Base-by-base conservation (phyloP, 495 filamentous ascomycete genomes). In the Xanthoparmelia taractica region DNA sequence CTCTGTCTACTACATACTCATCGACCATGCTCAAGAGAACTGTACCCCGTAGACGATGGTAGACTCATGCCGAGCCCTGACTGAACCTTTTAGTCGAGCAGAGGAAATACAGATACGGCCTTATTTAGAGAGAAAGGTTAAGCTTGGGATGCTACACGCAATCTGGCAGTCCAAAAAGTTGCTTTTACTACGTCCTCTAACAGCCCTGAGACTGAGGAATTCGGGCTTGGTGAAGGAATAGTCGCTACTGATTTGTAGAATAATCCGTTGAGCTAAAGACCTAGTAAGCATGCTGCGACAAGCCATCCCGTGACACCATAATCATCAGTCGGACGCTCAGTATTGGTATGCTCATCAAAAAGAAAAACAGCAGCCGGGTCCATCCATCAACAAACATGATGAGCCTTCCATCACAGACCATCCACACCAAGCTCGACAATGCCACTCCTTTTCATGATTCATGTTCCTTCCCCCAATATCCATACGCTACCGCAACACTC, bases 351-450 rank as follows among this genome's bases (percentile, higher is more conserved):
- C 8, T 23, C 1, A 10, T 2, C 20, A 23, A n/a, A n/a, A n/a
- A n/a, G n/a, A 23, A 10, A 1, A 48, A 48, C 2, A 5, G 45
- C 8, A 48, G 11, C 13, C 0, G 15, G 45, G n/a, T n/a, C n/a
- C n/a, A n/a, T 2, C 10, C 45, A 27, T 27, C 45, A 10, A 48
- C 23, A 47, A 27, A 23, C 45, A 27, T 17, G 45, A 27, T 27
- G 45, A n/a, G n/a, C n/a, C n/a, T n/a, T n/a, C n/a, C n/a, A n/a
- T n/a, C n/a, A n/a, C n/a, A n/a, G n/a, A n/a, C n/a, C n/a, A n/a
- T n/a, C n/a, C n/a, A n/a, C n/a, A n/a, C n/a, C n/a, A 58, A 40
- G 4, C 10, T 58, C 18, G 37, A n/a, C 6, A 58, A 67, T 25
- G 15, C 48, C 17, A 18, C 25, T 31, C 25, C 48, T 25, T 29